Base-by-base conservation (phyloP, 2,329 filamentous ascomycete species). In the Ophiognomonia clavigignenti-juglandacearum region DNA sequence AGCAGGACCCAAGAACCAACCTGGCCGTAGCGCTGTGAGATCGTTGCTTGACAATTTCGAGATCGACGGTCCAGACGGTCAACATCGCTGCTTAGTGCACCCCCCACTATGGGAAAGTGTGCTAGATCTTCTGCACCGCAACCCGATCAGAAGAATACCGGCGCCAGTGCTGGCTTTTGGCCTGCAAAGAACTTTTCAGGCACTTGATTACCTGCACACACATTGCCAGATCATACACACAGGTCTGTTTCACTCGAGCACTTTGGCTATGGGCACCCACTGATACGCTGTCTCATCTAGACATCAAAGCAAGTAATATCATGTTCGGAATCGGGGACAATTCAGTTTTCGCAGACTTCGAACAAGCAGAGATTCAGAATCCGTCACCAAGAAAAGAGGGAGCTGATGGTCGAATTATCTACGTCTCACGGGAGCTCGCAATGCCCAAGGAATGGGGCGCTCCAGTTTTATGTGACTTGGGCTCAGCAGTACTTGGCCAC, bases 401-500 rank as follows among this genome's bases (percentile, higher is more conserved):
- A 29, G 7, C 69, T 4, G 64, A 65, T 9, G 67, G 60, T 16
- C 63, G 67, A 53, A 59, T 26, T 4, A 69, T 76, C 4, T 75
- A 76, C 46, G 16, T 57, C 0, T 76, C 70, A 4, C 67, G 64
- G 4, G 55, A 64, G 18, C 61, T 75, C 4, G 45, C 53, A 13
- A 29, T 29, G 26, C 26, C 66, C 1, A 60, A 59, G 5, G 37
- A 53, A 7, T 45, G 50, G 23, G 66, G 67, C 1, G 53, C 0
- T 65, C 29, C 66, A 0, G 60, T 74, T 1, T 59, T 77, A 6
- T 74, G 73, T 48, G 74, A 78, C 52, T 72, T 78, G 52, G 73
- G 73, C 11, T 70, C 71, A 0, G 72, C 71, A 8, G 58, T 72
- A 10, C 0, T 19, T 0, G 68, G 69, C 11, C 13, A 41, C 27